A percentile compares a stretch with the other conserved stretches of the same genome.
phyloP scores from a whole-genome alignment of 495 filamentous ascomycete genomes.

The Hapsidospora chrysogenum region DNA sequence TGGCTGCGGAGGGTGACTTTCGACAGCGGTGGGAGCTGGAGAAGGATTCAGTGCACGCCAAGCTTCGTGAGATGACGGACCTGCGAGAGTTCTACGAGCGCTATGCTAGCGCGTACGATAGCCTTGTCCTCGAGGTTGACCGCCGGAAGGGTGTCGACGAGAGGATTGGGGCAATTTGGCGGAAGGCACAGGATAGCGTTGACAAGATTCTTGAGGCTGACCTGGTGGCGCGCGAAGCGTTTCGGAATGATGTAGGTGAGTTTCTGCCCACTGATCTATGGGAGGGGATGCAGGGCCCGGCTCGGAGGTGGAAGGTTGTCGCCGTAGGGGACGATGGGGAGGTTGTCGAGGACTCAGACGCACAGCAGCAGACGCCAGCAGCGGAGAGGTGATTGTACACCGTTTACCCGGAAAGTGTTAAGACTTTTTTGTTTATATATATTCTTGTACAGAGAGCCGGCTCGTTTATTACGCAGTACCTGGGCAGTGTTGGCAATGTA shows the following conservation, averaged over 20 bases:
- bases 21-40: conserved; percentile 59
- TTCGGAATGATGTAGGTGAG: conserved; percentile 68
- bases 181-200: conserved; percentile 58
- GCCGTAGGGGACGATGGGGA: conserved; percentile 9
- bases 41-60: conserved; percentile 44
- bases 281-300: conserved; percentile 41
- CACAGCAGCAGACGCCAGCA: background rate
- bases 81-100: conserved; percentile 65
- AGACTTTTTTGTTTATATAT: background rate
- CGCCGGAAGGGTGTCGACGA: conserved; percentile 52
- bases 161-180: conserved; percentile 54
- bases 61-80: conserved; percentile 55
- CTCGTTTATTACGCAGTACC: background rate
- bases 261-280: conserved; percentile 82
- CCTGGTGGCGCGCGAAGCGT: conserved; percentile 54
- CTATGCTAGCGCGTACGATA: conserved; percentile 70
- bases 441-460: background rate
- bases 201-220: conserved; percentile 64
- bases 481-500: background rate
- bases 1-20: conserved; percentile 56
- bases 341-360: conserved; percentile 1
- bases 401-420: background rate
- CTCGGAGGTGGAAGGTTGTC: conserved; percentile 24
- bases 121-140: conserved; percentile 66
- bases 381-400: background rate